Conservation (phyloP, 2,329 filamentous ascomycete species). For the Cladobotryum protrusum region DNA sequence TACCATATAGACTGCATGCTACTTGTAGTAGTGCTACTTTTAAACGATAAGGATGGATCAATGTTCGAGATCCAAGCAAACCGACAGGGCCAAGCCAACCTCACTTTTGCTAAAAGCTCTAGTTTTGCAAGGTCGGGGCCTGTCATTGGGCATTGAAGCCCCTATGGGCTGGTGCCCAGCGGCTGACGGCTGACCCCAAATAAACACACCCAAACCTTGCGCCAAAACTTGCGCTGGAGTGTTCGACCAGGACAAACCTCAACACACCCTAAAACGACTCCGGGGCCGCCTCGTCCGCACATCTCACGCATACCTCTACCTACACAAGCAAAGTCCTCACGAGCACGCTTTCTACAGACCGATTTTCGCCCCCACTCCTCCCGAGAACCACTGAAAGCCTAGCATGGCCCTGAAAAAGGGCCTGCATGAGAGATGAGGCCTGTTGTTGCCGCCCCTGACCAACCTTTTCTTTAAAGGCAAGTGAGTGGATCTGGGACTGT, state of each 20-base stretch:
- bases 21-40: too few relatives aligned
- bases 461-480: too few relatives aligned
- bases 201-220: not conserved
- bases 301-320: too few relatives aligned
- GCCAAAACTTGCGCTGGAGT: slow-evolving; percentile 7
- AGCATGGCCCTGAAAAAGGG: not conserved
- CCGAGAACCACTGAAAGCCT: not conserved
- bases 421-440: too few relatives aligned
- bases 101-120: not conserved
- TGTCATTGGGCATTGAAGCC: slow-evolving; percentile 4
- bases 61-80: too few relatives aligned
- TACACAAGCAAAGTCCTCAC: too few relatives aligned
- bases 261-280: slow-evolving; percentile 4
- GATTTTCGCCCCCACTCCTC: slow-evolving; percentile 9
- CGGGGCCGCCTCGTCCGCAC: slow-evolving; percentile 8
- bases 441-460: slow-evolving; percentile 1
- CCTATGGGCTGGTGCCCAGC: slow-evolving; percentile 7
- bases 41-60: not conserved
- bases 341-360: slow-evolving; percentile 6
- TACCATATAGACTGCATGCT: too few relatives aligned
- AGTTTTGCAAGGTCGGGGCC: not conserved
- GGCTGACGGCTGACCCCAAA: not conserved
- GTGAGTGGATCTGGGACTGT: not conserved
- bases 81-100: not conserved
- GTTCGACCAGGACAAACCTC: slow-evolving; percentile 2